Conservation (phyloP, 768 basidiomycete genomes). For the Macrocybe gigantea region DNA sequence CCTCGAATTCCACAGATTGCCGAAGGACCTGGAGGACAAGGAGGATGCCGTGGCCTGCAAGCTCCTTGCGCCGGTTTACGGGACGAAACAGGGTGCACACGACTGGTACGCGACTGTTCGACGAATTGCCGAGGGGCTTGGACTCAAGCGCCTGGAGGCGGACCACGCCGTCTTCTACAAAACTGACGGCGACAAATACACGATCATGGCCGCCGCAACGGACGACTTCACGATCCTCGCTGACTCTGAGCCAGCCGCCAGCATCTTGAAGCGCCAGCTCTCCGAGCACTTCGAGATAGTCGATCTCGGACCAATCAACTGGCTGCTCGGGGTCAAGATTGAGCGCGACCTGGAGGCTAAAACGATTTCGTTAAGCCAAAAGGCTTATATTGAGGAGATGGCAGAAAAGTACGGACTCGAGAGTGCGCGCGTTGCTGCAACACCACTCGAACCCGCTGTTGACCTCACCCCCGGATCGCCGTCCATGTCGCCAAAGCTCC, state of each 20-base stretch:
- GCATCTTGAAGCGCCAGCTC: not conserved
- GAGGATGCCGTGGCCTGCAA: constrained; percentile 13
- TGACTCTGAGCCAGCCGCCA: too few species aligned
- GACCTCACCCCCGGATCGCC: not conserved
- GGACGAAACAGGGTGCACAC: constrained; percentile 16
- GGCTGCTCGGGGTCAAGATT: constrained; percentile 17
- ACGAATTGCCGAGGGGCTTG: constrained; percentile 3
- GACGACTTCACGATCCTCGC: too few species aligned
- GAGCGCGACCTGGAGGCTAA: constrained; percentile 7
- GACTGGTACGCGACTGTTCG: constrained; percentile 12
- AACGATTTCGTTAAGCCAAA: constrained; percentile 24
- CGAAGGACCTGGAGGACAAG: not conserved
- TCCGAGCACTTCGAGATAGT: constrained; percentile 16
- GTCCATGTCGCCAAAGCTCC: not conserved
- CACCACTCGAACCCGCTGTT: constrained; percentile 1
- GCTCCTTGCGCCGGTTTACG: constrained; percentile 18
- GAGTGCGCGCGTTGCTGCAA: not conserved
- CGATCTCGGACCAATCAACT: constrained; percentile 17
- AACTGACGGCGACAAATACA: not conserved
- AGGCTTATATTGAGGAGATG: constrained; percentile 11
- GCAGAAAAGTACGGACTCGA: not conserved
- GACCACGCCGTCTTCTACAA: constrained; percentile 13
- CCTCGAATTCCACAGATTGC: too few species aligned
- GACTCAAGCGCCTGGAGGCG: constrained; percentile 11
- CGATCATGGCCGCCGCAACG: too few species aligned